Percentiles rank a stretch among this genome's conserved stretches.
Conservation (phyloP, 2,329 filamentous ascomycete species). For the Fusarium subtropicale region DNA sequence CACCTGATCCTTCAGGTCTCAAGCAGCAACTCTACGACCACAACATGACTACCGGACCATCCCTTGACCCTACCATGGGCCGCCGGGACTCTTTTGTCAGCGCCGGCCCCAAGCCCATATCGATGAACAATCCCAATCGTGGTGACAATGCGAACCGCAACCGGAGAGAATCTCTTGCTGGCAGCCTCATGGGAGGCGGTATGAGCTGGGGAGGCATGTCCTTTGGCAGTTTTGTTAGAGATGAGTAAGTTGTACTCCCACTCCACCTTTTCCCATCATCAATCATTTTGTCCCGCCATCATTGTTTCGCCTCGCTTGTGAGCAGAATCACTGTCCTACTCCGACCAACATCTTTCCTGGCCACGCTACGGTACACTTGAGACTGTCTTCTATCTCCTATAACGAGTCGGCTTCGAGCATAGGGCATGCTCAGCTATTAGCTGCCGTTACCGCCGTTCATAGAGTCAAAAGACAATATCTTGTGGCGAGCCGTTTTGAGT, state of each 20-base stretch:
- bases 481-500: slow-evolving; percentile 43
- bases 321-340: background rate
- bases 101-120: slow-evolving; percentile 74
- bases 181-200: slow-evolving; percentile 78
- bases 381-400: background rate
- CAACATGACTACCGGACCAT: slow-evolving; percentile 70
- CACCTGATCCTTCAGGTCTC: background rate
- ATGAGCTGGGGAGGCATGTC: slow-evolving; percentile 98
- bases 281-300: slow-evolving; percentile 9
- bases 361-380: background rate
- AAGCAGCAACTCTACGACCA: slow-evolving; percentile 47
- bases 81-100: slow-evolving; percentile 75
- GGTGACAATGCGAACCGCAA: slow-evolving; percentile 65
- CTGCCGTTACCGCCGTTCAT: slow-evolving; percentile 8
- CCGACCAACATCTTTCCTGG: background rate
- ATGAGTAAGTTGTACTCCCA: slow-evolving; percentile 82
- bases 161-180: slow-evolving; percentile 71
- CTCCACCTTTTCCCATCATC: slow-evolving; percentile 17
- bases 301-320: slow-evolving; percentile 14
- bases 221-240: slow-evolving; percentile 94
- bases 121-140: slow-evolving; percentile 73
- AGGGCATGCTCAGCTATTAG: background rate
- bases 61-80: slow-evolving; percentile 67
- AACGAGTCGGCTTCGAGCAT: background rate
- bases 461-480: slow-evolving; percentile 22